phyloP scores from a whole-genome alignment of 1,139 yeast species.

The Debaryomyces subglobosus region DNA sequence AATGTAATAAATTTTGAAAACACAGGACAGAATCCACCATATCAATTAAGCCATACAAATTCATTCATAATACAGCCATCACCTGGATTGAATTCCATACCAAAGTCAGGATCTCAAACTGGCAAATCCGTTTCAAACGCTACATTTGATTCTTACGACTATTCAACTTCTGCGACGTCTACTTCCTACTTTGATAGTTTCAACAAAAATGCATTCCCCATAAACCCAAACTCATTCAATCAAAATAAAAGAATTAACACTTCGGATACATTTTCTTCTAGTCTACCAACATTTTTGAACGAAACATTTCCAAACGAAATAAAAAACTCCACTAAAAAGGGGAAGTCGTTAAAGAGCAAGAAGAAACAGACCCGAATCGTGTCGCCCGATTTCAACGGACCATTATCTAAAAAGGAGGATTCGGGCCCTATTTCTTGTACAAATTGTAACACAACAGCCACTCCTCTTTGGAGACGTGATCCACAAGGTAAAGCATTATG shows the following conservation, averaged over 20 bases:
- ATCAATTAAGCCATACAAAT: constrained; percentile 8
- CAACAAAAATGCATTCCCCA: constrained; percentile 5
- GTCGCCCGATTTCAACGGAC: constrained; percentile 7
- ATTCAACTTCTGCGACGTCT: constrained; percentile 3
- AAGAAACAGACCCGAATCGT: constrained; percentile 7
- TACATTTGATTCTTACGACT: constrained; percentile 7
- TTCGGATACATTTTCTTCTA: not conserved
- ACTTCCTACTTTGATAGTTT: constrained; percentile 11
- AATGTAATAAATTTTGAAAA: constrained; percentile 3
- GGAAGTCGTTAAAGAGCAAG: constrained; percentile 11
- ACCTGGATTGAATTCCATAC: not conserved
- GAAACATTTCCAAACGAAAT: constrained; percentile 9
- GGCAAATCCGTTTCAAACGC: not conserved
- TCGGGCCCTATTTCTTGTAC: constrained; percentile 31
- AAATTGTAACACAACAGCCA: constrained; percentile 58
- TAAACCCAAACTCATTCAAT: constrained; percentile 1
- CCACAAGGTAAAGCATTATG: constrained; percentile 59
- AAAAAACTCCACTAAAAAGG: constrained; percentile 8
- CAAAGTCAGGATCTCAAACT: constrained; percentile 2
- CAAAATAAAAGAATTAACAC: constrained; percentile 1
- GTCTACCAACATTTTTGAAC: constrained; percentile 10
- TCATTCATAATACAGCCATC: constrained; percentile 8
- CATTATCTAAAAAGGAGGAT: constrained; percentile 9
- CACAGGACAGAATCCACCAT: constrained; percentile 7
- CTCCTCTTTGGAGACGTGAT: constrained; percentile 62